Base-by-base conservation (phyloP, 73 alveolate genomes). In the Tetrahymena malaccensis region DNA sequence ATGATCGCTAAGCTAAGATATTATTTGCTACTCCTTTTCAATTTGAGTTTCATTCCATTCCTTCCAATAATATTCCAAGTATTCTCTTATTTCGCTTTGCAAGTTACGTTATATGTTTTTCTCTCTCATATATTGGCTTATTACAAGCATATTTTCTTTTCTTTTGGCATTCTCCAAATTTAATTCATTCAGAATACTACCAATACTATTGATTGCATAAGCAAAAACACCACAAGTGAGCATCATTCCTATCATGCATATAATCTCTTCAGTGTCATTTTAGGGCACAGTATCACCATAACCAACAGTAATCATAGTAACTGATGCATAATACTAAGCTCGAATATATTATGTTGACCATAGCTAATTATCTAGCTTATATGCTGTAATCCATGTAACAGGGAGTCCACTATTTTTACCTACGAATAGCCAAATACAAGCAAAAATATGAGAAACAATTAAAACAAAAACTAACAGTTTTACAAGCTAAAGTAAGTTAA, bases 191-290 rank as follows among this genome's bases (percentile, higher is more conserved):
- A 96, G 34, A 35, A 96, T 43, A 38, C 95, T 93, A 21, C 97
- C 97, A 2, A 96, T 96, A 21, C 96, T 50, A 27, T 98, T 98
- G n/a, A 98, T 98, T n/a, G 96, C 93, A 85, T 97, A 98, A 44
- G 99, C 99, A 89, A 98, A 98, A 4, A 97, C 94, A 25, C 98
- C 98, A 94, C 99, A 97, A 10, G 99, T 98, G 1, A 96, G 85
- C 43, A 96, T 94, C 98, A 97, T 96, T 25, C 97, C 95, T 4
- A 96, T 35, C 95, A 96, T 94, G 31, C 96, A 94, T 44, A 43
- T 83, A 13, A 96, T 35, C 15, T 93, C 84, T 85, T 96, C 98
- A 15, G 43, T 70, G 19, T 94, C 85, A 31, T 95, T 96, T 31
- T 84, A 93, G 22, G 97, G 97, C 1, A 94, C 93, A 33, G 96